Percentiles rank a stretch among this genome's conserved stretches.
These are phyloP conservation scores for Saprolegnia parasitica DNA, from an alignment of 352 stramenopile species.

Conservation along the genomic window DNA sequence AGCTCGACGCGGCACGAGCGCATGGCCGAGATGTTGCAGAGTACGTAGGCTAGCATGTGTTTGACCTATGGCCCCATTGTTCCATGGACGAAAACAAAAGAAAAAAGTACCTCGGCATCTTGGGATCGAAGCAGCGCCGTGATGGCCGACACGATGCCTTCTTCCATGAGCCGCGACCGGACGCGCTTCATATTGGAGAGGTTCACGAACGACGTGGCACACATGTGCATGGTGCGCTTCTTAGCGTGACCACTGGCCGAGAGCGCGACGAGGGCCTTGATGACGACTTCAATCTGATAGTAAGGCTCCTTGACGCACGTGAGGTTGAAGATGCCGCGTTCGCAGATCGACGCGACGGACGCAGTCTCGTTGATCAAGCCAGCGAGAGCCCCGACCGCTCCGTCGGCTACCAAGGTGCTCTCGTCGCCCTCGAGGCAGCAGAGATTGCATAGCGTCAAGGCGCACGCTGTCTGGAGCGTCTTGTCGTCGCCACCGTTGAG, in stretches of 20 bases:
- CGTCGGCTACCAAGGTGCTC: slow-evolving; percentile 64
- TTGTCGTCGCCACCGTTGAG: slow-evolving; percentile 59
- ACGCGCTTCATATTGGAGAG: slow-evolving; percentile 82
- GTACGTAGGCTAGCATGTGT: slow-evolving; percentile 58
- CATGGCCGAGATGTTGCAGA: slow-evolving; percentile 65
- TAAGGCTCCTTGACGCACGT: slow-evolving; percentile 84
- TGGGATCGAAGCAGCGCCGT: slow-evolving; percentile 49
- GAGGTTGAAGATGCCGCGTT: slow-evolving; percentile 83
- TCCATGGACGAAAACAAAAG: too few species aligned
- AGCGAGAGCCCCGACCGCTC: slow-evolving; percentile 70
- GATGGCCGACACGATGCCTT: slow-evolving; percentile 80
- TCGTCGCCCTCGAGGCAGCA: slow-evolving; percentile 77
- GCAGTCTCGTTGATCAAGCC: slow-evolving; percentile 75
- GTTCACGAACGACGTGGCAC: slow-evolving; percentile 81
- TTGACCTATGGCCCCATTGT: slow-evolving; percentile 37
- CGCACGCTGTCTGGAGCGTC: slow-evolving; percentile 68
- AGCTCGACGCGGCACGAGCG: slow-evolving; percentile 59
- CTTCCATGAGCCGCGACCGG: slow-evolving; percentile 77
- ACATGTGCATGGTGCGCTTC: slow-evolving; percentile 31
- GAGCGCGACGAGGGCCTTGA: slow-evolving; percentile 69
- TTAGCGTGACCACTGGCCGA: slow-evolving; percentile 34
- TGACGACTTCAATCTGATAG: slow-evolving; percentile 78
- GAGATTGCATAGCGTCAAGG: slow-evolving; percentile 82
- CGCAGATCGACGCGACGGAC: slow-evolving; percentile 59
- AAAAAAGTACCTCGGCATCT: slow-evolving; percentile 31